Evolutionary conservation across 2,329 filamentous ascomycete genomes (phyloP), one percentile per base, ranked within the genome.

Genomic region (Paecilomyces formosus): DNA sequence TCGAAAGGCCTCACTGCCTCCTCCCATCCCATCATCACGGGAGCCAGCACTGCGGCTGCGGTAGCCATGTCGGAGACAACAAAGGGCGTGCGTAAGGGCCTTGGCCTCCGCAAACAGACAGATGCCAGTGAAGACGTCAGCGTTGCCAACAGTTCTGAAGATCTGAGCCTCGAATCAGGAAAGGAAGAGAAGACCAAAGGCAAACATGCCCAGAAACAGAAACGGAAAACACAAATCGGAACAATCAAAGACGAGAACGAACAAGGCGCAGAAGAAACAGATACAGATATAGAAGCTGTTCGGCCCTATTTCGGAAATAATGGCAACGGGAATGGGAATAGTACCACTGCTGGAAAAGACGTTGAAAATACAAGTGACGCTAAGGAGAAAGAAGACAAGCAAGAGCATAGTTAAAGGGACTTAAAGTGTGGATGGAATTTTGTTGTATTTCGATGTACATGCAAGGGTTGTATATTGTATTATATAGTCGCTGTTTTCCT

Each of bases 51-150:
- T 13, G 15, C 50, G 6, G 26, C 50, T 9, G 39, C 39, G 3
- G 39, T 45, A n/a, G 39, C 39, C n/a, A 9, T 15, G 39, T 45
- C 39, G 6, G 39, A 45, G 51, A 56, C 35, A 62, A 62, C 39
- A 61, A 57, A 11, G 35, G 56, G 18, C 45, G 56, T 79, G 12
- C 79, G 83, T 60, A 89, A 86, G 68, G 82, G 85, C 54, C 76
- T 95, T 1, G 91, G 91, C 0, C 68, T 94, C 55, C 77, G 88
- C 28, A 82, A 81, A 3, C 82, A 85, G 60, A 87, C 82, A 6
- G 83, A 87, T 0, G 81, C 81, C 0, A 91, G 88, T 63, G 83
- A 81, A 1, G 80, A 85, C 57, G 79, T 91, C 15, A 92, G 89
- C 69, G 83, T 85, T 62, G 88, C 89, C 1, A 92, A 86, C 65